Percentiles rank a stretch among this genome's conserved stretches.
phyloP scores from a whole-genome alignment of 2,329 filamentous ascomycete species.

The Sclerotinia borealis region DNA sequence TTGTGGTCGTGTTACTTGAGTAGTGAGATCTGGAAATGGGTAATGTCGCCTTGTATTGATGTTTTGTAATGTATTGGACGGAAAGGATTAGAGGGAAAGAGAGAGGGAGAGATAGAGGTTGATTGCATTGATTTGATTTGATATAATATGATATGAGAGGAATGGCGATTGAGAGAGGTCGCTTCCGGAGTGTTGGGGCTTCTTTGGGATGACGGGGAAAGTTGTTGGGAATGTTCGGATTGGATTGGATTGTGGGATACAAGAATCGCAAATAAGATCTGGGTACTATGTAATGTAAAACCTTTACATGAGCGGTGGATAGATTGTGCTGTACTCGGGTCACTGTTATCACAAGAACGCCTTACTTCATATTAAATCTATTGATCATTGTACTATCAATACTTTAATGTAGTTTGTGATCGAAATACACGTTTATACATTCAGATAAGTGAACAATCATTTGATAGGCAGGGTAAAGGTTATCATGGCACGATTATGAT shows the following conservation, averaged over 20 bases:
- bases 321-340: background rate
- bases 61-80: background rate
- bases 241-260: background rate
- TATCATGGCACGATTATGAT: slow-evolving; percentile 1
- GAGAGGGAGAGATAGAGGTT: background rate
- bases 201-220: background rate
- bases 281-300: too few species aligned
- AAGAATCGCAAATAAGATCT: background rate
- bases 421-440: background rate
- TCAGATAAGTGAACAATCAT: background rate
- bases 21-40: background rate
- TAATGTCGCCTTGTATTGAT: background rate
- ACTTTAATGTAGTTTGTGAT: background rate
- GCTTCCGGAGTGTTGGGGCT: slow-evolving; percentile 2
- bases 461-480: background rate
- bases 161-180: background rate
- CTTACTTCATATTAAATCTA: background rate
- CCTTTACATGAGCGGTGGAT: background rate
- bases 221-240: slow-evolving; percentile 1
- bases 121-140: background rate
- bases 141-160: background rate
- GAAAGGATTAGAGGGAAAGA: too few species aligned
- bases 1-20: background rate
- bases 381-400: slow-evolving; percentile 2
- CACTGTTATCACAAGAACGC: background rate